phyloP scores from a whole-genome alignment of 106 monocot genomes.

The Xerophyta viscosa region DNA sequence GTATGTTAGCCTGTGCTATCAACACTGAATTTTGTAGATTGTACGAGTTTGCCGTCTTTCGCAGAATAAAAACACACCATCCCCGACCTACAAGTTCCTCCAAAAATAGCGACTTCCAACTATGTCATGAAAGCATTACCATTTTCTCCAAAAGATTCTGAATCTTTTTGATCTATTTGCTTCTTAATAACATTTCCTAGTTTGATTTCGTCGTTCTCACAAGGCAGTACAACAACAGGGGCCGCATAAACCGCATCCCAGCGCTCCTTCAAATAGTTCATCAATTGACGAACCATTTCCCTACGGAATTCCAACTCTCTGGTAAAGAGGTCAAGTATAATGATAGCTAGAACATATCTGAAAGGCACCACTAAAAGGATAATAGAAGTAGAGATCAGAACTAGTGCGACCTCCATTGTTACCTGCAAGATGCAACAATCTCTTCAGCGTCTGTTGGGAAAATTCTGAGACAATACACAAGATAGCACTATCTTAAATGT shows the following conservation, averaged over 20 bases:
- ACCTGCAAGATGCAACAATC: too few relatives aligned
- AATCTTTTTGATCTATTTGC: background rate
- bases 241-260: conserved; percentile 83
- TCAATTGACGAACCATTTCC: conserved; percentile 64
- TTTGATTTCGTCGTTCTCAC: conserved; percentile 21
- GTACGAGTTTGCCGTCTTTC: too few relatives aligned
- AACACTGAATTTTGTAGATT: too few relatives aligned
- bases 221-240: conserved; percentile 75
- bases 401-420: conserved; percentile 60
- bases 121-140: too few relatives aligned
- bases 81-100: too few relatives aligned
- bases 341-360: conserved; percentile 51
- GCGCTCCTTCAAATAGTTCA: conserved; percentile 46
- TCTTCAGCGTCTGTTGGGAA: too few relatives aligned
- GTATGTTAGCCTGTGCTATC: too few relatives aligned
- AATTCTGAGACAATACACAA: too few relatives aligned
- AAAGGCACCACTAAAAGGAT: conserved; percentile 68
- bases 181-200: too few relatives aligned
- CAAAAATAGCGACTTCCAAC: too few relatives aligned
- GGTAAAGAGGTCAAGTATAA: conserved; percentile 79
- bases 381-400: conserved; percentile 45
- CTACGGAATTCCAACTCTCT: conserved; percentile 76
- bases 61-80: too few relatives aligned
- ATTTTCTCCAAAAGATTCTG: conserved; percentile 2
- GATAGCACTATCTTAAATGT: too few relatives aligned